Evolutionary conservation across 1,284 basidiomycete species (phyloP).

Genomic region (Termitomyces sp.): DNA sequence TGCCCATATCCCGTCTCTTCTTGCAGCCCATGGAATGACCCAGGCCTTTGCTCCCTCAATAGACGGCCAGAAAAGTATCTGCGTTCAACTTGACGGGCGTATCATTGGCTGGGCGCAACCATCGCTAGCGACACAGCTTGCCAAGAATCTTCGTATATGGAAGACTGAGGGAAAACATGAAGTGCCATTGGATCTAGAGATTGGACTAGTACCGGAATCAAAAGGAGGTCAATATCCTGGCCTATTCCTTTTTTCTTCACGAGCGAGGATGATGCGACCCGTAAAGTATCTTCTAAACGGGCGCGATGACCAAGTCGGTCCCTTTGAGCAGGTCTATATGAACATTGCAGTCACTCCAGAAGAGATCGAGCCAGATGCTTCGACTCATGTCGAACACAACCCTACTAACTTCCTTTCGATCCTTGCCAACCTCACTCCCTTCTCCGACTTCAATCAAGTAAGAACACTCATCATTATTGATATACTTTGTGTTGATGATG

Average conservation of each 20-base stretch:
- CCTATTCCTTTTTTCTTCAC: slow-evolving; percentile 87
- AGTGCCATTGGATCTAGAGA: slow-evolving; percentile 92
- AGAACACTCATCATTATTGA: slow-evolving; percentile 2
- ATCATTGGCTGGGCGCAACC: slow-evolving; percentile 95
- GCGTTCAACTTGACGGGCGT: slow-evolving; percentile 91
- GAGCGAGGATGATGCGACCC: slow-evolving; percentile 96
- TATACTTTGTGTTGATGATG: neutral
- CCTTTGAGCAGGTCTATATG: slow-evolving; percentile 99
- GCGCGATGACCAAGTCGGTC: slow-evolving; percentile 85
- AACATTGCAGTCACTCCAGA: slow-evolving; percentile 91
- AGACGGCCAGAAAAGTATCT: slow-evolving; percentile 78
- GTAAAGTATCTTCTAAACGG: slow-evolving; percentile 90
- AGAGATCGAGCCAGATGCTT: slow-evolving; percentile 81
- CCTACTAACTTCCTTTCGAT: slow-evolving; percentile 96
- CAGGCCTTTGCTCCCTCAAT: slow-evolving; percentile 78
- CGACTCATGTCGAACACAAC: slow-evolving; percentile 90
- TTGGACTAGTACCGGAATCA: slow-evolving; percentile 87
- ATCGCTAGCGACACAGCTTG: slow-evolving; percentile 73
- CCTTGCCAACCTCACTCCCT: slow-evolving; percentile 76
- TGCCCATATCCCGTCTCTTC: slow-evolving; percentile 76
- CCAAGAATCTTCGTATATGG: slow-evolving; percentile 84
- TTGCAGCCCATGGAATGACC: slow-evolving; percentile 92
- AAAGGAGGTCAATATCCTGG: slow-evolving; percentile 97
- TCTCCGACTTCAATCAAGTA: slow-evolving; percentile 97
- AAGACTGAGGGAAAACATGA: slow-evolving; percentile 87